phyloP scores from a whole-genome alignment of 2,329 filamentous ascomycete species.

The Bimuria novae-zelandiae region DNA sequence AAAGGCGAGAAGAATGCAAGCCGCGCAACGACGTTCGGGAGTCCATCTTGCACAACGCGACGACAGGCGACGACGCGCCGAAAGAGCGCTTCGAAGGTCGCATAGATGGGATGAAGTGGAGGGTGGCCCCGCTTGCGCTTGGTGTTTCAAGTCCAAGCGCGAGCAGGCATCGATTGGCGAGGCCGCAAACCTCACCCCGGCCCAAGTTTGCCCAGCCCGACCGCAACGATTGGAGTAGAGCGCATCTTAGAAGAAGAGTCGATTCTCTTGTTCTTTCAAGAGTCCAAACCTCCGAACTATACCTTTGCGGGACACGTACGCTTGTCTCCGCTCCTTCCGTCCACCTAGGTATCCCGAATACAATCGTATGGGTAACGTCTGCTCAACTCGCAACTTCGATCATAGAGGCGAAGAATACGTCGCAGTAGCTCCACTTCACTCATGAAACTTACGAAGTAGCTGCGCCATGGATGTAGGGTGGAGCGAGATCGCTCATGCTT shows the following conservation, averaged over 20 bases:
- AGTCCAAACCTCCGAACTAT: too few relatives aligned
- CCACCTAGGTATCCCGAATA: too few relatives aligned
- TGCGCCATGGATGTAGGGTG: too few relatives aligned
- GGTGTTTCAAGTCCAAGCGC: conserved; percentile 24
- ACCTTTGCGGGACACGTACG: too few relatives aligned
- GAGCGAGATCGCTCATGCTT: too few relatives aligned
- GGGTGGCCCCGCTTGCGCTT: conserved; percentile 16
- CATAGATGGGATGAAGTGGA: conserved; percentile 27
- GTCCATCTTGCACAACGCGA: conserved; percentile 28
- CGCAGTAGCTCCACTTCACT: too few relatives aligned
- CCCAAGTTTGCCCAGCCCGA: conserved; percentile 5
- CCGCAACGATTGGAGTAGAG: conserved; percentile 29
- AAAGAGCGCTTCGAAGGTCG: conserved; percentile 34
- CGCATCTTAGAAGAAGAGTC: conserved; percentile 16
- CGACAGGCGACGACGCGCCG: conserved; percentile 38
- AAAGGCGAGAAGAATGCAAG: conserved; percentile 13
- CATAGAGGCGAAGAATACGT: too few relatives aligned
- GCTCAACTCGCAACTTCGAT: too few relatives aligned
- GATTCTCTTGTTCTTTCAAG: too few relatives aligned
- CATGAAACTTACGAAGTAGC: too few relatives aligned
- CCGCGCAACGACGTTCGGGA: conserved; percentile 26
- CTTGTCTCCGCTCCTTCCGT: too few relatives aligned
- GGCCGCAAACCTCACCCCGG: conserved; percentile 5
- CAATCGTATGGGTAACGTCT: too few relatives aligned
- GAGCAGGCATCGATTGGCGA: conserved; percentile 12